These are phyloP conservation scores for Eimeria nieschulzi DNA, from an alignment of 169 alveolate species.

Conservation along the genomic window DNA sequence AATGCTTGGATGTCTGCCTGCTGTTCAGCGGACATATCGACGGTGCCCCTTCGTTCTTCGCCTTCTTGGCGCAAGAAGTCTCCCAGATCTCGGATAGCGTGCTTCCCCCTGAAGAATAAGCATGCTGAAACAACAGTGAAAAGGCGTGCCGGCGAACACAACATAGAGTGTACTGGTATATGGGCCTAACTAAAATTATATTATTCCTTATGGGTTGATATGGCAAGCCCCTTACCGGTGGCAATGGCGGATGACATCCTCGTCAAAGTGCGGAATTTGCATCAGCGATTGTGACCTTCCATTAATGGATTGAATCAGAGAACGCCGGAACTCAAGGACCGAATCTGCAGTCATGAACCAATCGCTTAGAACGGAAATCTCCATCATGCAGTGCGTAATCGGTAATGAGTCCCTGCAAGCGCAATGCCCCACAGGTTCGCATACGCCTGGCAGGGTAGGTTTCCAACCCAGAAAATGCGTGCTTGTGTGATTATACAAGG, in stretches of 20 bases:
- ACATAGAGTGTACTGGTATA: neutral
- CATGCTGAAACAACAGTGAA: neutral
- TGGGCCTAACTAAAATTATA: neutral
- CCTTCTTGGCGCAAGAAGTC: conserved; percentile 86
- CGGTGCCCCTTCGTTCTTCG: conserved; percentile 85
- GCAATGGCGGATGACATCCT: conserved; percentile 76
- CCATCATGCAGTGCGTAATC: conserved; percentile 90
- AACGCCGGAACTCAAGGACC: conserved; percentile 88
- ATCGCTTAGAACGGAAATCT: conserved; percentile 86
- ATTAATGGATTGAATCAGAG: conserved; percentile 90
- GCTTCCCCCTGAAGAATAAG: conserved; percentile 83
- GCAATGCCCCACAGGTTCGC: neutral
- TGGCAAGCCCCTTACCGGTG: conserved; percentile 35
- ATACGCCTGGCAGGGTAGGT: neutral
- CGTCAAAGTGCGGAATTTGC: conserved; percentile 92
- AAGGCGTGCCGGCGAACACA: neutral
- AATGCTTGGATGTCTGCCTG: conserved; percentile 87
- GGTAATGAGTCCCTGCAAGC: conserved; percentile 83
- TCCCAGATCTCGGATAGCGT: conserved; percentile 83
- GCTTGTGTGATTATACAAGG: neutral
- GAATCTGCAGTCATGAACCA: conserved; percentile 87
- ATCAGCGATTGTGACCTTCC: conserved; percentile 84
- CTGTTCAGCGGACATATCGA: conserved; percentile 84
- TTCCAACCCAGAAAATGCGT: neutral
- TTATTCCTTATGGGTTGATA: neutral